Percentiles rank a stretch among this genome's conserved stretches.
Evolutionary conservation across 495 filamentous ascomycete genomes (phyloP).

Genomic region (Xylaria venustula): DNA sequence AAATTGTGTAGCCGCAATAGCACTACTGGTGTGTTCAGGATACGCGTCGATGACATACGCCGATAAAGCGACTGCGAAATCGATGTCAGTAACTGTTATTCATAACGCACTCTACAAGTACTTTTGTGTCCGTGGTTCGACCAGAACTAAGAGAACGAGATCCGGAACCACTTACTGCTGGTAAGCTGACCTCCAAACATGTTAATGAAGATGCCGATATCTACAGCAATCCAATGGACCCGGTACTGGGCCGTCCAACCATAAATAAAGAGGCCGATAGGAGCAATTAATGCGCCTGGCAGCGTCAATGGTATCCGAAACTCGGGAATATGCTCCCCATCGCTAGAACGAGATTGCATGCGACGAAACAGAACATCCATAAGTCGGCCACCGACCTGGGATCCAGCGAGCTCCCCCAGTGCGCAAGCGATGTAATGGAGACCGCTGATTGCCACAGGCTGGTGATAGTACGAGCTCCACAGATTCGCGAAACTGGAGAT

Average conservation of each 20-base stretch:
- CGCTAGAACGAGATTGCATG: background rate
- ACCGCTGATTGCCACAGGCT: slow-evolving; percentile 27
- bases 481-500: slow-evolving; percentile 51
- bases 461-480: slow-evolving; percentile 38
- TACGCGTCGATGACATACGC: slow-evolving; percentile 72
- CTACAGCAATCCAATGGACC: slow-evolving; percentile 45
- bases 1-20: slow-evolving; percentile 62
- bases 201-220: slow-evolving; percentile 20
- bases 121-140: too few species aligned
- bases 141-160: background rate
- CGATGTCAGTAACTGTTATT: background rate
- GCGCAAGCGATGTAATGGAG: slow-evolving; percentile 55
- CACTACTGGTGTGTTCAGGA: slow-evolving; percentile 67
- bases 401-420: slow-evolving; percentile 48
- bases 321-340: slow-evolving; percentile 16
- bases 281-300: slow-evolving; percentile 18
- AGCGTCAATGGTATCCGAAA: slow-evolving; percentile 29
- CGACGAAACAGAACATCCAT: slow-evolving; percentile 33
- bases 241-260: slow-evolving; percentile 35
- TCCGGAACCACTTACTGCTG: background rate
- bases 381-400: slow-evolving; percentile 33
- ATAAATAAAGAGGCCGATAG: slow-evolving; percentile 35
- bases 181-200: slow-evolving; percentile 10
- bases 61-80: background rate
- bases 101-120: too few species aligned